Evolutionary conservation across 805 yeast species (phyloP).

Genomic region (Sugiyamaella mastotermitis): DNA sequence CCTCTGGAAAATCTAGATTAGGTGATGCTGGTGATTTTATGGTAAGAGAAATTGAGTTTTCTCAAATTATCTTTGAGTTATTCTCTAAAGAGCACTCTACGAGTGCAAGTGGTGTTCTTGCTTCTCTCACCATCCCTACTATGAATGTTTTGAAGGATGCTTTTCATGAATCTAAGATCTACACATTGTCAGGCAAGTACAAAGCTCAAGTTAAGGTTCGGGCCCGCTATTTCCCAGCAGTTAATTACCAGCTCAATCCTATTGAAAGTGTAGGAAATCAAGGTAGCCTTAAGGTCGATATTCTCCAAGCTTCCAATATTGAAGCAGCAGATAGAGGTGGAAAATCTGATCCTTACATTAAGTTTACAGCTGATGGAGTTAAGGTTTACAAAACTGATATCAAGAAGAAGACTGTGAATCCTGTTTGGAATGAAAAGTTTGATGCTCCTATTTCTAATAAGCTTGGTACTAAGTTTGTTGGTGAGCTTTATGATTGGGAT

Average conservation of each 20-base stretch:
- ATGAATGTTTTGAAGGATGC: conserved; percentile 56
- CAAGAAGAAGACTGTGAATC: conserved; percentile 79
- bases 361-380: conserved; percentile 61
- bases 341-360: conserved; percentile 85
- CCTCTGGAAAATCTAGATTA: conserved; percentile 28
- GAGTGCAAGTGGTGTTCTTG: conserved; percentile 50
- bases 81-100: conserved; percentile 42
- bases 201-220: conserved; percentile 46
- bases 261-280: conserved; percentile 69
- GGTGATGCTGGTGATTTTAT: conserved; percentile 66
- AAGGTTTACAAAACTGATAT: conserved; percentile 68
- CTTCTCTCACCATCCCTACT: conserved; percentile 63
- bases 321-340: conserved; percentile 89
- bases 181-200: conserved; percentile 50
- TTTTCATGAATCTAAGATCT: conserved; percentile 53
- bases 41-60: conserved; percentile 72
- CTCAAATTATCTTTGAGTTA: conserved; percentile 57
- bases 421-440: conserved; percentile 78
- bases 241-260: conserved; percentile 52
- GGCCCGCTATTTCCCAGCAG: conserved; percentile 75
- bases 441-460: conserved; percentile 53
- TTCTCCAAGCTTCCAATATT: conserved; percentile 59
- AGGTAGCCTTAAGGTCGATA: conserved; percentile 61
- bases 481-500: conserved; percentile 84
- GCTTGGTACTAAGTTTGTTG: conserved; percentile 49